Conservation (phyloP, 768 basidiomycete species). For the Suillus placidus region DNA sequence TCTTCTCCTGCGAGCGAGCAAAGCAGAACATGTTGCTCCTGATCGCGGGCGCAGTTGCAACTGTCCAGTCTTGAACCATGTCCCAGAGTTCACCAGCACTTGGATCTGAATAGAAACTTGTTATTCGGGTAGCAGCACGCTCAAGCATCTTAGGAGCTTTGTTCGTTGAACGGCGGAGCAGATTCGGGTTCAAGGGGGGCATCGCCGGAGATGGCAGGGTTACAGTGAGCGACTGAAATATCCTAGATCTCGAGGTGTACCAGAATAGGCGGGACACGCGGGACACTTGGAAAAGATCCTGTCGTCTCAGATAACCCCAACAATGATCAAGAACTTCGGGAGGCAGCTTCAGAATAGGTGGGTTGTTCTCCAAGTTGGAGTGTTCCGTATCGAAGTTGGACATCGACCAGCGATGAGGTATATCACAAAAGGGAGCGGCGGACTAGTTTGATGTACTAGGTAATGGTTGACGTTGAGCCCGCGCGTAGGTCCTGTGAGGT, state of each 20-base stretch:
- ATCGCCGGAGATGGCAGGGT: background rate
- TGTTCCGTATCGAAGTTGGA: background rate
- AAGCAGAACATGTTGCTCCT: background rate
- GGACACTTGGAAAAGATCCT: background rate
- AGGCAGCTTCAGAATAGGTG: background rate
- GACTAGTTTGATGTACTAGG: background rate
- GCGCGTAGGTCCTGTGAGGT: no score
- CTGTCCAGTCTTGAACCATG: conserved; percentile 1
- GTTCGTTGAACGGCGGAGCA: background rate
- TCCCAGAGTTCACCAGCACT: conserved; percentile 1
- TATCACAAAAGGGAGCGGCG: background rate
- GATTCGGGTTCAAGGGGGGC: background rate
- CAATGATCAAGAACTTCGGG: background rate
- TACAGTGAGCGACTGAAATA: conserved; percentile 1
- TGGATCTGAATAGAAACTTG: conserved; percentile 7
- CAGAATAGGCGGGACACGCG: conserved; percentile 1
- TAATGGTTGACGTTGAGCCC: background rate
- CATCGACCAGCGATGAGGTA: conserved; percentile 4
- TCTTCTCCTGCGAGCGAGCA: background rate
- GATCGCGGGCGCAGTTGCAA: background rate
- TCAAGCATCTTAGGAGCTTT: background rate
- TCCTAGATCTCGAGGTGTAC: conserved; percentile 1
- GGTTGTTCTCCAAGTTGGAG: background rate
- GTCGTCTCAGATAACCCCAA: conserved; percentile 1
- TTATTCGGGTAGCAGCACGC: background rate